These are phyloP conservation scores for Thelonectria blattea DNA, from an alignment of 2,329 filamentous ascomycete species.

Conservation along the genomic window DNA sequence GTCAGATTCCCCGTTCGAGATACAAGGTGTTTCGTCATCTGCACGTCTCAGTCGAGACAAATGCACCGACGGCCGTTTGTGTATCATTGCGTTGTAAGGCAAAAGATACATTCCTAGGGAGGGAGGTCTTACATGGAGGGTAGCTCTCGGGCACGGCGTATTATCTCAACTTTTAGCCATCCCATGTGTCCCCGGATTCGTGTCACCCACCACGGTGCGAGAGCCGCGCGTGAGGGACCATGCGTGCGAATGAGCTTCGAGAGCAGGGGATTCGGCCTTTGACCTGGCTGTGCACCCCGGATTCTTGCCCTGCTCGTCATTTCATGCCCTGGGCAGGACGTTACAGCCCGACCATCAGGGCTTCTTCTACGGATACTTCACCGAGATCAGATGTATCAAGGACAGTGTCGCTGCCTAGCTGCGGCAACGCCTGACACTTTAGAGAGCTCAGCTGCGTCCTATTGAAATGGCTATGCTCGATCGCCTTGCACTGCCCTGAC, in stretches of 20 bases:
- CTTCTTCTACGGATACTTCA: background rate
- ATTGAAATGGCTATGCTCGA: background rate
- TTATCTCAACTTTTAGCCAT: background rate
- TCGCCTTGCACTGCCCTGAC: background rate
- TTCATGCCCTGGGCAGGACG: background rate
- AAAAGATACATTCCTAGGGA: too few relatives aligned
- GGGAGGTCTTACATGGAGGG: background rate
- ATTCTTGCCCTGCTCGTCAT: background rate
- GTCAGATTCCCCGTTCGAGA: constrained; percentile 19
- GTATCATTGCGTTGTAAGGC: background rate
- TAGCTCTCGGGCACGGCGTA: background rate
- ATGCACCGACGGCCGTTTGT: constrained; percentile 9
- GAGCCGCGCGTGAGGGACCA: background rate
- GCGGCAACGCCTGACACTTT: background rate
- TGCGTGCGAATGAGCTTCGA: background rate
- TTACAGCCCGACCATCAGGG: background rate
- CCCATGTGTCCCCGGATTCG: background rate
- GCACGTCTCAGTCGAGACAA: constrained; percentile 1
- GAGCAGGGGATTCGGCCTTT: background rate
- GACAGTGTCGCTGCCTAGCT: background rate
- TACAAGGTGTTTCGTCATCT: constrained; percentile 2
- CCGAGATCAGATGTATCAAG: background rate
- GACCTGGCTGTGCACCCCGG: background rate
- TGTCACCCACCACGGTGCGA: background rate
- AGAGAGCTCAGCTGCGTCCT: background rate